Conservation (phyloP, 2,329 filamentous ascomycete genomes). For the Cadophora luteo-olivacea region DNA sequence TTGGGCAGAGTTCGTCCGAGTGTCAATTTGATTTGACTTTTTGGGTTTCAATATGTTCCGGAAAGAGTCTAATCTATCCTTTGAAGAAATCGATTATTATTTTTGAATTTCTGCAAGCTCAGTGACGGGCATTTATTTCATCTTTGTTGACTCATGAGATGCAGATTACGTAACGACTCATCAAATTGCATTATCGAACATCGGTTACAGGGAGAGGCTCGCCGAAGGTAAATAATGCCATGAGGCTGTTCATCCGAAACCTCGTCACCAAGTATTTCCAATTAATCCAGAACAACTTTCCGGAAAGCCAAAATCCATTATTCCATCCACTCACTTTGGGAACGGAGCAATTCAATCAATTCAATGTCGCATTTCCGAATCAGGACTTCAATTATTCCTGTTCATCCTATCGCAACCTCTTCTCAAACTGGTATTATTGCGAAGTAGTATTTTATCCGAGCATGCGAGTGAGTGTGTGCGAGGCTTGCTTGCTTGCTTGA, state of each 20-base stretch:
- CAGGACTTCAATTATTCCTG: not conserved
- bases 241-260: slow-evolving; percentile 12
- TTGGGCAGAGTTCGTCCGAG: slow-evolving; percentile 13
- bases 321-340: not conserved
- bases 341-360: not conserved
- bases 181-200: not conserved
- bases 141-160: slow-evolving; percentile 4
- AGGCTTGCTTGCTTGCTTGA: not conserved
- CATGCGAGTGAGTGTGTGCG: not conserved
- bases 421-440: not conserved
- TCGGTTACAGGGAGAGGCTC: not conserved
- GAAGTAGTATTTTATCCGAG: not conserved
- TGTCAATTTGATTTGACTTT: not conserved
- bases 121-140: not conserved
- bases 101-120: not conserved
- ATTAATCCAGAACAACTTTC: slow-evolving; percentile 4
- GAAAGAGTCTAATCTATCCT: not conserved
- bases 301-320: not conserved
- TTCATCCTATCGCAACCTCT: not conserved
- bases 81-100: not conserved
- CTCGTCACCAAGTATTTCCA: not conserved
- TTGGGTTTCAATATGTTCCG: slow-evolving; percentile 13
- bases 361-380: not conserved
- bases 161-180: not conserved
- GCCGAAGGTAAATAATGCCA: not conserved